phyloP scores from a whole-genome alignment of 306 rosid genomes.

The Trifolium dubium region DNA sequence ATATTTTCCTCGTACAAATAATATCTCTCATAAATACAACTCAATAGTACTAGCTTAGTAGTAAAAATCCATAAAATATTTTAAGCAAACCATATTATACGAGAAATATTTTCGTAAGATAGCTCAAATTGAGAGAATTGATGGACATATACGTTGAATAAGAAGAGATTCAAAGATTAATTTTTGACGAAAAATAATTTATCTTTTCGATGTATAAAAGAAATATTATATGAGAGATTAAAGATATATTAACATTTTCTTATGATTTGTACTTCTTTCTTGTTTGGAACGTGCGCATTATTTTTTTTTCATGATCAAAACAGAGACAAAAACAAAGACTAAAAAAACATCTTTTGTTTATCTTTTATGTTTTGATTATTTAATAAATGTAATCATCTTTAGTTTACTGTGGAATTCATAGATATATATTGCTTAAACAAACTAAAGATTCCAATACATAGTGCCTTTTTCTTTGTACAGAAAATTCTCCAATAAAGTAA shows the following conservation, averaged over 20 bases:
- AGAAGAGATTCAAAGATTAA: no score
- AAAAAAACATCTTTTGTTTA: neutral
- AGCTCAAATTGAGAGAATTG: no score
- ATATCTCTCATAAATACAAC: no score
- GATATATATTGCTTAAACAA: neutral
- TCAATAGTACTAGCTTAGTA: no score
- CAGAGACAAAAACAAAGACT: neutral
- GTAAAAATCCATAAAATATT: no score
- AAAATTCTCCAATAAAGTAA: neutral
- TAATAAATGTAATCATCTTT: neutral
- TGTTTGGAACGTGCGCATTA: constrained; percentile 29
- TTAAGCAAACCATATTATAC: no score
- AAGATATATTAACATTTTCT: neutral
- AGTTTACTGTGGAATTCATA: neutral
- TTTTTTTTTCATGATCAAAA: neutral
- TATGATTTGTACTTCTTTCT: constrained; percentile 2
- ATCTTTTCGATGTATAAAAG: no score
- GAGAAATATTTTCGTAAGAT: no score
- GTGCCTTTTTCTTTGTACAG: neutral
- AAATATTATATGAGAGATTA: no score
- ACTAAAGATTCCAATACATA: no score
- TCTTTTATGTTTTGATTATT: neutral
- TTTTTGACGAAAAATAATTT: neutral
- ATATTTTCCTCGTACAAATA: no score
- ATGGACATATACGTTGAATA: no score